phyloP scores from a whole-genome alignment of 2,329 filamentous ascomycete genomes.

The Bipolaris zeicola region DNA sequence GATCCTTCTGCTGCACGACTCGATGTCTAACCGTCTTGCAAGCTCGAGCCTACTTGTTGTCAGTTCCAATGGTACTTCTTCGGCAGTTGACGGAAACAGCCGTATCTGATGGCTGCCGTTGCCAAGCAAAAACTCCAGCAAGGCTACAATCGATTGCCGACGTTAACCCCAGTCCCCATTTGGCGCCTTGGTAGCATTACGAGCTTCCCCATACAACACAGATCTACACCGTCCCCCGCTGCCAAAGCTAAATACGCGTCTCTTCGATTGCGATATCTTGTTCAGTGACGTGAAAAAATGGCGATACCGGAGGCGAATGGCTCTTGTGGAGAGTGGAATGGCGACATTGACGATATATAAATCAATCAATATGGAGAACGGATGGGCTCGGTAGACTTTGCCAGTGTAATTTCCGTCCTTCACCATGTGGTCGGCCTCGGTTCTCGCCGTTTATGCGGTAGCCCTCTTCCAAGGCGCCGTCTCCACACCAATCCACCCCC shows the following conservation, averaged over 20 bases:
- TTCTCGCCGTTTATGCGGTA: conserved; percentile 11
- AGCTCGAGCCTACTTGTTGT: not conserved
- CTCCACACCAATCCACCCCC: conserved; percentile 21
- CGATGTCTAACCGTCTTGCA: not conserved
- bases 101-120: conserved; percentile 13
- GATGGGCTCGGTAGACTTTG: not conserved
- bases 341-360: conserved; percentile 6
- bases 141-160: conserved; percentile 4
- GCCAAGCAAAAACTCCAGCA: conserved; percentile 15
- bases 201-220: conserved; percentile 27
- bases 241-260: conserved; percentile 1
- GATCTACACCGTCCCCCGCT: conserved; percentile 15
- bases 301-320: conserved; percentile 18
- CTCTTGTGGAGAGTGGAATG: conserved; percentile 12
- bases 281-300: conserved; percentile 3
- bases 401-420: not conserved
- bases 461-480: conserved; percentile 9
- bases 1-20: not conserved
- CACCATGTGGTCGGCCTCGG: conserved; percentile 19
- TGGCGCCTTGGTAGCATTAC: conserved; percentile 23
- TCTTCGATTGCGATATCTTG: conserved; percentile 16
- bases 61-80: not conserved
- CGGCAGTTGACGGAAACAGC: conserved; percentile 8
- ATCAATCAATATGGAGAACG: not conserved
- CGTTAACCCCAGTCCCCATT: conserved; percentile 4